A percentile compares a stretch with the other conserved stretches of the same genome.
Conservation (phyloP, 2,329 filamentous ascomycete genomes). For the Metarhizium robertsii region DNA sequence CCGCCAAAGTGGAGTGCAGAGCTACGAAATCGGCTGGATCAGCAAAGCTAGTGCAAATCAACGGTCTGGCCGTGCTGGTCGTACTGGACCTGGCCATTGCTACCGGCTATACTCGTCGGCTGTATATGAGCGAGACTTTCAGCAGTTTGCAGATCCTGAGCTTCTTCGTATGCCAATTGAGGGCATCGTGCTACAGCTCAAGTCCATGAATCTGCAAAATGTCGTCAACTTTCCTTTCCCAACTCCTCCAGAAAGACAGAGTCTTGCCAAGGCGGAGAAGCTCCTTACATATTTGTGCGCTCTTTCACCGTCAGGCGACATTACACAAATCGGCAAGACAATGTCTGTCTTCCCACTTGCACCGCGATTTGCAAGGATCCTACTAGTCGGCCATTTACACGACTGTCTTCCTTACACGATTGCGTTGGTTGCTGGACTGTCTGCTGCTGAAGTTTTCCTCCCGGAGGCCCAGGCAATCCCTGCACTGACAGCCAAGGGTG, state of each 20-base stretch:
- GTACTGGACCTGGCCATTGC: constrained; percentile 92
- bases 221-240: constrained; percentile 95
- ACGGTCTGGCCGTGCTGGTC: constrained; percentile 83
- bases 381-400: constrained; percentile 79
- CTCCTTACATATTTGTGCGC: constrained; percentile 80
- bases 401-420: constrained; percentile 79
- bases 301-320: constrained; percentile 58
- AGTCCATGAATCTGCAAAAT: constrained; percentile 84
- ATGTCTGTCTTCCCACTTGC: constrained; percentile 86
- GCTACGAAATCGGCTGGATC: constrained; percentile 92
- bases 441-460: constrained; percentile 80
- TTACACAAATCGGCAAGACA: constrained; percentile 70
- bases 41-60: constrained; percentile 95
- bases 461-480: constrained; percentile 70
- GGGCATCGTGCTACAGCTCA: constrained; percentile 84
- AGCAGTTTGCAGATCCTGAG: constrained; percentile 79
- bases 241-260: constrained; percentile 71
- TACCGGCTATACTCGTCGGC: constrained; percentile 92
- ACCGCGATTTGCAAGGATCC: constrained; percentile 82
- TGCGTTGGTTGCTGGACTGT: constrained; percentile 78
- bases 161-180: constrained; percentile 88
- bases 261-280: constrained; percentile 74
- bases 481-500: constrained; percentile 35
- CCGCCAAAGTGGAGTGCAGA: constrained; percentile 81
- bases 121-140: constrained; percentile 83